Conservation (phyloP, 2,329 filamentous ascomycete genomes). For the Calonectria hongkongensis region DNA sequence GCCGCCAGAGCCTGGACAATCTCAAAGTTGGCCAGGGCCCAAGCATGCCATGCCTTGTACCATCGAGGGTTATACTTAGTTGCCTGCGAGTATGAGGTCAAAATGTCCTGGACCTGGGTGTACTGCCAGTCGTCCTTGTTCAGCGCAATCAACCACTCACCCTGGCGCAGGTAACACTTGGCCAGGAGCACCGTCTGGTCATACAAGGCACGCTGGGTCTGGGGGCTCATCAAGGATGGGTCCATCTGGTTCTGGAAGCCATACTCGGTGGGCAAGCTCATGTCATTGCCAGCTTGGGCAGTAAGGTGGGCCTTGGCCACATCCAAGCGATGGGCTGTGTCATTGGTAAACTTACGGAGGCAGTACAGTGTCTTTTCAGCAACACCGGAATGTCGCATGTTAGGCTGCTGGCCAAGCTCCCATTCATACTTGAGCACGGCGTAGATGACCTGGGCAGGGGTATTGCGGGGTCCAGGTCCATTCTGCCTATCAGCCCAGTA, state of each 20-base stretch:
- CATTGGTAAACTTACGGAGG: slow-evolving; percentile 76
- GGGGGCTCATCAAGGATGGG: slow-evolving; percentile 66
- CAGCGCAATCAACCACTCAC: slow-evolving; percentile 93
- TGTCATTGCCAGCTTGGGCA: slow-evolving; percentile 67
- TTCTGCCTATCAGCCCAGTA: slow-evolving; percentile 68
- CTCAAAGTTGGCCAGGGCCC: slow-evolving; percentile 98
- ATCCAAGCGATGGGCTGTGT: slow-evolving; percentile 74
- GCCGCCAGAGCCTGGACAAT: slow-evolving; percentile 90
- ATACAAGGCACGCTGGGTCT: slow-evolving; percentile 71
- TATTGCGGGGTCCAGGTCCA: slow-evolving; percentile 63
- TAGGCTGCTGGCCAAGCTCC: slow-evolving; percentile 83
- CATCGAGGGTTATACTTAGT: slow-evolving; percentile 95
- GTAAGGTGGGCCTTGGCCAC: slow-evolving; percentile 71
- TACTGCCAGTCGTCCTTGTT: slow-evolving; percentile 93
- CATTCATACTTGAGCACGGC: slow-evolving; percentile 98
- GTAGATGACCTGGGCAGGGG: slow-evolving; percentile 89
- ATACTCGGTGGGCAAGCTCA: slow-evolving; percentile 67
- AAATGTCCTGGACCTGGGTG: slow-evolving; percentile 89
- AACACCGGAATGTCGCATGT: slow-evolving; percentile 64
- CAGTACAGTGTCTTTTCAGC: slow-evolving; percentile 75
- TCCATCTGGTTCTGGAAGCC: slow-evolving; percentile 70
- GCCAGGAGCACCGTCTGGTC: slow-evolving; percentile 85
- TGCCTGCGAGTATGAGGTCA: slow-evolving; percentile 92
- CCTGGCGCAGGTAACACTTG: slow-evolving; percentile 96
- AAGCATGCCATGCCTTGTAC: slow-evolving; percentile 99